Percentiles rank a stretch among this genome's conserved stretches.
Evolutionary conservation across 202 grass and related monocot species (phyloP).

Genomic region (Carex arenaria): DNA sequence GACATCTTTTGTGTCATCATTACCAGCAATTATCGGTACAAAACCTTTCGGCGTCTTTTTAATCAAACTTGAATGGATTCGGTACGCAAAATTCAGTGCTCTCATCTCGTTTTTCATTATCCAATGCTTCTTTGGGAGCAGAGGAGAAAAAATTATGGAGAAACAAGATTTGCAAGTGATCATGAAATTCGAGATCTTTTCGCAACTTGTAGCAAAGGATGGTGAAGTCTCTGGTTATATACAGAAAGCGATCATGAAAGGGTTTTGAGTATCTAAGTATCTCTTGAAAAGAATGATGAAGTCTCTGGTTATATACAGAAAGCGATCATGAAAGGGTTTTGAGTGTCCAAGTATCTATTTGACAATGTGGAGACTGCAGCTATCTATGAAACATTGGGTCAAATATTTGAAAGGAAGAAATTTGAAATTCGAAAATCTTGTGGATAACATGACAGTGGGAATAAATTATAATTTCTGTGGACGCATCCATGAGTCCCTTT

Average conservation of each 20-base stretch:
- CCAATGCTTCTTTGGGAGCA: neutral
- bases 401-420: neutral
- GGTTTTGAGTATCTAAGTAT: too few species aligned
- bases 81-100: neutral
- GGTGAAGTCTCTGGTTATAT: neutral
- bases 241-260: neutral
- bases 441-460: too few species aligned
- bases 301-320: too few species aligned
- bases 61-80: neutral
- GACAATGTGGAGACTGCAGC: neutral
- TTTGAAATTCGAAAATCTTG: neutral
- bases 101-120: neutral
- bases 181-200: neutral
- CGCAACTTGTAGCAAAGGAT: neutral
- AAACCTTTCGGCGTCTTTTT: conserved; percentile 39
- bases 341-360: too few species aligned
- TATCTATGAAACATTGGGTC: neutral
- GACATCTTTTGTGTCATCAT: neutral
- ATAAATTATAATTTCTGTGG: too few species aligned
- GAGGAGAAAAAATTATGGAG: neutral
- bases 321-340: neutral
- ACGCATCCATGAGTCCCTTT: too few species aligned
- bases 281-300: neutral
- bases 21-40: conserved; percentile 50
- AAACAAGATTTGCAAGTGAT: neutral